phyloP scores from a whole-genome alignment of 2,329 filamentous ascomycete species.

The Knufia fluminis region DNA sequence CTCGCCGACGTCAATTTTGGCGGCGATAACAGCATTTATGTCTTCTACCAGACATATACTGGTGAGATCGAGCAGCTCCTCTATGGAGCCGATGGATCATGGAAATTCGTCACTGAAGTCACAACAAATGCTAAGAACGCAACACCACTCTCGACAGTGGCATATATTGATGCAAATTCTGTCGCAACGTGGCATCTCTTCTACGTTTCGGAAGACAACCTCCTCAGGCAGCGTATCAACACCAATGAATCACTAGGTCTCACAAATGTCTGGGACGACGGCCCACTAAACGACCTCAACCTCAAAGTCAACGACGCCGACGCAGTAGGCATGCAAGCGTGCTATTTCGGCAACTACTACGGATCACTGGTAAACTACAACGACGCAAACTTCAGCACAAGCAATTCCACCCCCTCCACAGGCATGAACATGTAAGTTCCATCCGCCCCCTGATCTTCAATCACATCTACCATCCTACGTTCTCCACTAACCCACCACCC shows the following conservation, averaged over 20 bases:
- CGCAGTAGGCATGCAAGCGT: slow-evolving; percentile 31
- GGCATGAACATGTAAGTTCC: slow-evolving; percentile 8
- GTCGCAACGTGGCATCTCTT: slow-evolving; percentile 33
- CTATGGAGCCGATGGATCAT: slow-evolving; percentile 25
- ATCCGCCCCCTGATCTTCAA: too few species aligned
- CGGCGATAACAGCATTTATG: slow-evolving; percentile 29
- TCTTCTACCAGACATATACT: slow-evolving; percentile 38
- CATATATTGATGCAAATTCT: slow-evolving; percentile 30
- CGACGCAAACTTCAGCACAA: not conserved
- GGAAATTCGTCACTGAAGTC: slow-evolving; percentile 29
- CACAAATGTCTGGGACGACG: slow-evolving; percentile 33
- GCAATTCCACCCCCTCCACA: not conserved
- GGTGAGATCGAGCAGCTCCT: slow-evolving; percentile 36
- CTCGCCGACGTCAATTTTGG: slow-evolving; percentile 37
- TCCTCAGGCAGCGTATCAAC: slow-evolving; percentile 31
- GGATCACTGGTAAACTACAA: slow-evolving; percentile 3
- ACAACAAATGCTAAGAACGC: slow-evolving; percentile 34
- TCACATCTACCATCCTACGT: not conserved
- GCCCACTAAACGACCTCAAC: slow-evolving; percentile 27
- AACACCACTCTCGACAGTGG: slow-evolving; percentile 35
- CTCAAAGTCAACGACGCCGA: slow-evolving; percentile 26
- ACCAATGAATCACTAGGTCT: slow-evolving; percentile 23
- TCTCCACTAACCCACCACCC: not conserved
- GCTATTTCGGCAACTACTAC: slow-evolving; percentile 27
- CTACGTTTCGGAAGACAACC: slow-evolving; percentile 33